These are phyloP conservation scores for Chimonanthus praecox DNA, from an alignment of 164 flowering plant species.

Conservation along the genomic window DNA sequence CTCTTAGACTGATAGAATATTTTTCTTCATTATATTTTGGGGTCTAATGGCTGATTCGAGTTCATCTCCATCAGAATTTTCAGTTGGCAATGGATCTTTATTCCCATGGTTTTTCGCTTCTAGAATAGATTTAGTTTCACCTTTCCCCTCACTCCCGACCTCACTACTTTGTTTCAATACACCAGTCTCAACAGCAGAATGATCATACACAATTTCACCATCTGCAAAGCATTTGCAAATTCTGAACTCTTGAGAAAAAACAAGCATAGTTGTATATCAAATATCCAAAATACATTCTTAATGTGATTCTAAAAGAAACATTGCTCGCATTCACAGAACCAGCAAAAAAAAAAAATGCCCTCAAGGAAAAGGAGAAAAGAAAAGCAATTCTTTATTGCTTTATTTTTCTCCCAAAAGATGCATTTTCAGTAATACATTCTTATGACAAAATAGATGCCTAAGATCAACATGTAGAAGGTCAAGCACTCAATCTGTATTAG, in stretches of 20 bases:
- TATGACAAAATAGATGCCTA: background rate
- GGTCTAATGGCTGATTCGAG: slow-evolving; percentile 9
- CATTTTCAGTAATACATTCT: too few species aligned
- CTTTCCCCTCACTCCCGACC: slow-evolving; percentile 21
- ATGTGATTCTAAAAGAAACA: too few species aligned
- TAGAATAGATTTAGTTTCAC: slow-evolving; percentile 10
- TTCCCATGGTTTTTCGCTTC: slow-evolving; percentile 6
- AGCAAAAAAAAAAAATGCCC: too few species aligned
- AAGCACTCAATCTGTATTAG: background rate
- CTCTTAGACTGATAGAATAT: slow-evolving; percentile 15
- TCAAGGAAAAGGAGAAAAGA: too few species aligned
- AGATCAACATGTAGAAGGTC: background rate
- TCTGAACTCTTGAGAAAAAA: background rate
- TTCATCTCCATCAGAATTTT: slow-evolving; percentile 16
- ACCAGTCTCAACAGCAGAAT: slow-evolving; percentile 3
- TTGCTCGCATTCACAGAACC: too few species aligned
- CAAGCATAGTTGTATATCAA: too few species aligned
- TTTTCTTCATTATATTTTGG: slow-evolving; percentile 16
- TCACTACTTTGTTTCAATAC: slow-evolving; percentile 15
- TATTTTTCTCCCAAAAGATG: too few species aligned
- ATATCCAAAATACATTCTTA: too few species aligned
- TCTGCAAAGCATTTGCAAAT: slow-evolving; percentile 14
- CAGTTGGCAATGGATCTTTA: slow-evolving; percentile 11
- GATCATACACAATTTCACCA: slow-evolving; percentile 7
- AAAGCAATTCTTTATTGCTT: too few species aligned